Percentiles rank a stretch among this genome's conserved stretches.
Conservation (phyloP, 1,139 yeast genomes). For the Diutina scorzettiae region DNA sequence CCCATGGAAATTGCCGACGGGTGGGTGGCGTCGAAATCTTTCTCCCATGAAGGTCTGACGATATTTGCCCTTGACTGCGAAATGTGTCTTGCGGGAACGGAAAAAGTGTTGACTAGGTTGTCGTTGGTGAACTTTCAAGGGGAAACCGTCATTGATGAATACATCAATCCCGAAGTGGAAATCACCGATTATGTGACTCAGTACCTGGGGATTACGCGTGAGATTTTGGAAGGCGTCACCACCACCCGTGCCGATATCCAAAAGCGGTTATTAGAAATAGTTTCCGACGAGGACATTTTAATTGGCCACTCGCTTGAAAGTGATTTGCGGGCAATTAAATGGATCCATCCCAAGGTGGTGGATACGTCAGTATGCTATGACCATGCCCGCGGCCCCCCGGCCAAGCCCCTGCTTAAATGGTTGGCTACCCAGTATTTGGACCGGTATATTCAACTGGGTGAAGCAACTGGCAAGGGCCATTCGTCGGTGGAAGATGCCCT, state of each 20-base stretch:
- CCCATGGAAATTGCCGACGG: conserved; percentile 37
- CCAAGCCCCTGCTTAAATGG: conserved; percentile 65
- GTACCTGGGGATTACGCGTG: conserved; percentile 81
- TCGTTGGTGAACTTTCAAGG: conserved; percentile 59
- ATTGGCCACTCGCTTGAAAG: conserved; percentile 69
- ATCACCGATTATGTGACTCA: conserved; percentile 72
- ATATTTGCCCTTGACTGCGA: conserved; percentile 88
- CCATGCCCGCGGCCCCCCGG: conserved; percentile 70
- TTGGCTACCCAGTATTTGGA: conserved; percentile 45
- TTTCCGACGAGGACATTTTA: conserved; percentile 43
- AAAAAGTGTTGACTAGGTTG: conserved; percentile 64
- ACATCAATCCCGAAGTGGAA: conserved; percentile 63
- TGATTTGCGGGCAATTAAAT: conserved; percentile 47
- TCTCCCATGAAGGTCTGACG: conserved; percentile 43
- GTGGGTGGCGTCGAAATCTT: conserved; percentile 48
- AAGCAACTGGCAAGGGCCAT: conserved; percentile 50
- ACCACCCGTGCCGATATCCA: conserved; percentile 64
- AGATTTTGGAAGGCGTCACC: conserved; percentile 45
- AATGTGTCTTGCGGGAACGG: conserved; percentile 59
- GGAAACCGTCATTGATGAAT: conserved; percentile 51
- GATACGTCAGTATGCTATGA: conserved; percentile 59
- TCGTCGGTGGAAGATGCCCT: conserved; percentile 78
- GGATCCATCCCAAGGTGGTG: conserved; percentile 54
- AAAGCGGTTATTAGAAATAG: conserved; percentile 28
- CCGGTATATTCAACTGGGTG: conserved; percentile 49